Conservation (phyloP, 1,139 yeast genomes). For the Debaryomyces fabryi region DNA sequence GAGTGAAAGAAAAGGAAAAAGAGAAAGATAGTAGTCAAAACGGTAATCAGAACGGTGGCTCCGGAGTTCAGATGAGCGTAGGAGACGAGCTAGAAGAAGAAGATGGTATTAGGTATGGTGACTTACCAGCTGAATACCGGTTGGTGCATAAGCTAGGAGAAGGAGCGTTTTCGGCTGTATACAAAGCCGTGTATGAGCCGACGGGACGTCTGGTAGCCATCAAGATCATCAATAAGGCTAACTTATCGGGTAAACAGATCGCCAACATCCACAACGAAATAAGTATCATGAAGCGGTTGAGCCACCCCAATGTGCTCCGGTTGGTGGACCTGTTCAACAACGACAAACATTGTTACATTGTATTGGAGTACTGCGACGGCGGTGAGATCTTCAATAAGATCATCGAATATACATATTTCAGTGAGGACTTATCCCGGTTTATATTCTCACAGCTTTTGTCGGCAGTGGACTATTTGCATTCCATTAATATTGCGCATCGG, state of each 20-base stretch:
- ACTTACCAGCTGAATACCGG: slow-evolving; percentile 28
- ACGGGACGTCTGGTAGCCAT: slow-evolving; percentile 69
- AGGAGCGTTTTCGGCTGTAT: slow-evolving; percentile 91
- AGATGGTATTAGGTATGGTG: neutral
- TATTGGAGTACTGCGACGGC: slow-evolving; percentile 85
- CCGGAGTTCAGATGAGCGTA: neutral
- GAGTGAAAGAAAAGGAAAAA: neutral
- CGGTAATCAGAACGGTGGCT: neutral
- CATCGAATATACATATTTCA: slow-evolving; percentile 86
- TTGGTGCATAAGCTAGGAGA: slow-evolving; percentile 55
- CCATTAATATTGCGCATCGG: slow-evolving; percentile 82
- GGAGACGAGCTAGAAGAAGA: neutral
- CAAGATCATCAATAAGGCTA: slow-evolving; percentile 77
- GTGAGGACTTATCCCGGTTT: slow-evolving; percentile 83
- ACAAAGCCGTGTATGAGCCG: slow-evolving; percentile 59
- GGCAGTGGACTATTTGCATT: slow-evolving; percentile 81
- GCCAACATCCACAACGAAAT: slow-evolving; percentile 79
- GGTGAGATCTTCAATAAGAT: slow-evolving; percentile 96
- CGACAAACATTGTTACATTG: slow-evolving; percentile 67
- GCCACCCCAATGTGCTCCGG: slow-evolving; percentile 73
- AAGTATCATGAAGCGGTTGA: slow-evolving; percentile 71
- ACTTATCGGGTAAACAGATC: slow-evolving; percentile 52
- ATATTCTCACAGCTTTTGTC: slow-evolving; percentile 82
- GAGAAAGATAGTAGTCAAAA: neutral
- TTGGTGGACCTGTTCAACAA: slow-evolving; percentile 64